Percentiles rank a stretch among this genome's conserved stretches.
phyloP scores from a whole-genome alignment of 768 basidiomycete genomes.

The Sarcodon sp. region DNA sequence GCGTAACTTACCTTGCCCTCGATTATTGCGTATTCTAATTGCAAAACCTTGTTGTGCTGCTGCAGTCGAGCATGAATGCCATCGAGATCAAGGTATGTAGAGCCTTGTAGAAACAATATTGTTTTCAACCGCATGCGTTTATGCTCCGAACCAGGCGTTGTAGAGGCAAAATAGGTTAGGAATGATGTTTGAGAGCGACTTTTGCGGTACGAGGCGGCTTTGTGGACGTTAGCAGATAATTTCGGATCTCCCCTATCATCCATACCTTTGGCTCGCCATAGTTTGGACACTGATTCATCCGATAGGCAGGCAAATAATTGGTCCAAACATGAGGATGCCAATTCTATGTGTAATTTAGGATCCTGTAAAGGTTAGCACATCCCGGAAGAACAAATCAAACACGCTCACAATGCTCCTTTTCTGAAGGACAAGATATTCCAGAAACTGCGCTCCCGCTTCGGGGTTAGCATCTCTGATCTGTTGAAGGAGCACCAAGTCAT shows the following conservation, averaged over 20 bases:
- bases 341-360: constrained; percentile 47
- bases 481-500: constrained; percentile 44
- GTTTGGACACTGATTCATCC: constrained; percentile 38
- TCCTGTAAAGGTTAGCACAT: constrained; percentile 25
- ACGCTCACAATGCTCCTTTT: constrained; percentile 43
- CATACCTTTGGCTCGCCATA: constrained; percentile 68
- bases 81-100: constrained; percentile 49
- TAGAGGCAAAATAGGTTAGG: constrained; percentile 68
- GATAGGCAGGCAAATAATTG: constrained; percentile 36
- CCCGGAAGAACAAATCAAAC: not conserved
- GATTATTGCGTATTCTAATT: constrained; percentile 66
- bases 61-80: constrained; percentile 29
- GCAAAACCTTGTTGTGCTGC: constrained; percentile 38
- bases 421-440: constrained; percentile 72
- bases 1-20: constrained; percentile 50
- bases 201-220: constrained; percentile 17
- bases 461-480: constrained; percentile 44
- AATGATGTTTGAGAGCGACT: constrained; percentile 27
- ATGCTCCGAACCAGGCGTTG: constrained; percentile 65
- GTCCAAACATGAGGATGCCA: constrained; percentile 44
- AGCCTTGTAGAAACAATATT: constrained; percentile 72
- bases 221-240: not conserved
- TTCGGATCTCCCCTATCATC: constrained; percentile 1
- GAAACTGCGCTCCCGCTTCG: constrained; percentile 53
- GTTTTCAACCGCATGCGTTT: constrained; percentile 66